These are phyloP conservation scores for Coemansia furcata DNA, from an alignment of 192 early-diverging fungal species.

Conservation along the genomic window DNA sequence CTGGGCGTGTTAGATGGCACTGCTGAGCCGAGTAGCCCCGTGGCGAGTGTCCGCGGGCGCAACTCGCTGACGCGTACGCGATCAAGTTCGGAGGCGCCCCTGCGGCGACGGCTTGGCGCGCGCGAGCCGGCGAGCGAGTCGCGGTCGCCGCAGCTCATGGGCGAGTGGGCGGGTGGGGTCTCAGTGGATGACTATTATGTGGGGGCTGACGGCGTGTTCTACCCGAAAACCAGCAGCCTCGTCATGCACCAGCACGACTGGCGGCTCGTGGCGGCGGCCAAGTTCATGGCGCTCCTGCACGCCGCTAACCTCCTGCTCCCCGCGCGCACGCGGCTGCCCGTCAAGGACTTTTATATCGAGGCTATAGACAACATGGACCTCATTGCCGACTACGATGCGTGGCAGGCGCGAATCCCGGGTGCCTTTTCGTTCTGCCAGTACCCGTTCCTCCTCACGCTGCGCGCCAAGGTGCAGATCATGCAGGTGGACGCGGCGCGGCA, in stretches of 20 bases:
- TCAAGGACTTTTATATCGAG: conserved; percentile 85
- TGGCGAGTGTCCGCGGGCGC: neutral
- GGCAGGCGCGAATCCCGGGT: conserved; percentile 58
- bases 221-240: conserved; percentile 36
- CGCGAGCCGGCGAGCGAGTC: conserved; percentile 2
- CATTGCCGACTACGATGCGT: conserved; percentile 69
- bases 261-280: conserved; percentile 76
- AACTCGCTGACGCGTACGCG: conserved; percentile 38
- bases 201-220: conserved; percentile 51
- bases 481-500: conserved; percentile 72
- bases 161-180: conserved; percentile 31
- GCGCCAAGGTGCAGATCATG: conserved; percentile 75
- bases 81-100: conserved; percentile 42
- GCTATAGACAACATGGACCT: conserved; percentile 71
- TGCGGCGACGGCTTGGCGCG: conserved; percentile 8
- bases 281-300: conserved; percentile 86
- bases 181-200: conserved; percentile 48
- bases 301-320: conserved; percentile 67
- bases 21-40: conserved; percentile 31
- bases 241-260: conserved; percentile 80
- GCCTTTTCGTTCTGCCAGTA: conserved; percentile 82
- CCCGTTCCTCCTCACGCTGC: conserved; percentile 73
- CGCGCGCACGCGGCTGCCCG: conserved; percentile 50
- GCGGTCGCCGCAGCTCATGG: conserved; percentile 6
- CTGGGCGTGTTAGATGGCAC: conserved; percentile 47